Evolutionary conservation across 192 early-diverging fungal species (phyloP), one percentile per base, ranked within the genome.

Genomic region (Coemansia sp.): DNA sequence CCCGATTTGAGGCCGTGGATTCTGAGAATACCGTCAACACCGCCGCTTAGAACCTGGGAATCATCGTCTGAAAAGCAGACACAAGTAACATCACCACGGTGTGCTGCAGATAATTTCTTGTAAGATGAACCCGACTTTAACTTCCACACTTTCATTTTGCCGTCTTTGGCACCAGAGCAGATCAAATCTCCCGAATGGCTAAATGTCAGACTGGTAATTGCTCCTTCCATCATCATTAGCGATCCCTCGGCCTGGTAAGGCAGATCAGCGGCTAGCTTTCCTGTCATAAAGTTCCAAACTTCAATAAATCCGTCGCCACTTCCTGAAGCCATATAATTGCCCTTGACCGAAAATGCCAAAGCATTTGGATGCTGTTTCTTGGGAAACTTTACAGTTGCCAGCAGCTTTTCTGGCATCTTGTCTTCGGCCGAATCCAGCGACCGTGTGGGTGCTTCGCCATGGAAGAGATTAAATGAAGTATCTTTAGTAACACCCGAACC

Each of bases 291-390:
- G 59, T 95, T 94, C 93, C 93, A 98, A 13, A 98, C 67, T 74
- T 98, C 96, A 62, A 98, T 91, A 69, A 96, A 93, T 2, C 96
- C 96, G 80, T 98, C 96, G 37, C 84, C 74, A 47, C 86, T 89
- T 23, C 96, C 96, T 18, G 94, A 95, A 7, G 81, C 93, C 15
- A 98, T 65, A 38, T 82, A 89, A 45, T 89, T 86, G 9, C 93
- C 91, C 54, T 90, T 86, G 3, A 89, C 85, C 0, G 93, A 93
- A 64, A 97, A 97, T 25, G 80, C 82, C 2, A 83, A 81, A 50
- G 83, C 80, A 51, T 90, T 90, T 1, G 90, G 85, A 52, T 89
- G 85, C 45, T 90, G 85, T 61, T 93, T 94, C 59, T 91, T 92
- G 2, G 93, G 93, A 64, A 98, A 95, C 86, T 95, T 93, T 55